Percentiles rank a stretch among this genome's conserved stretches.
Conservation (phyloP, 305 asterid species). For the Lippia alba region DNA sequence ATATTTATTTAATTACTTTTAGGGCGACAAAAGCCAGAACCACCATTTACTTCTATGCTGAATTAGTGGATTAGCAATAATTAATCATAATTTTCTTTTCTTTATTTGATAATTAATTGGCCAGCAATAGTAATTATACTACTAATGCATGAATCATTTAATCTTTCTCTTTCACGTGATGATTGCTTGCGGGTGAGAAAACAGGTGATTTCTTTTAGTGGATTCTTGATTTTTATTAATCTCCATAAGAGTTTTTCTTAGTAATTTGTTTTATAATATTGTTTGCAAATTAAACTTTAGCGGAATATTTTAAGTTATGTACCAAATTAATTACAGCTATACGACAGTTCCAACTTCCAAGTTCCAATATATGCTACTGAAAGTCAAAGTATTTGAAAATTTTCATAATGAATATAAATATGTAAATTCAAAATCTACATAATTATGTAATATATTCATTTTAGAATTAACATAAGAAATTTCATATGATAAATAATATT, state of each 20-base stretch:
- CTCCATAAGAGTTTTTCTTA: neutral
- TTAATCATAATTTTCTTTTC: neutral
- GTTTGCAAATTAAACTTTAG: neutral
- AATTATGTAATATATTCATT: too few species aligned
- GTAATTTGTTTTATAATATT: neutral
- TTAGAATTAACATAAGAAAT: too few species aligned
- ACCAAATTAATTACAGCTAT: neutral
- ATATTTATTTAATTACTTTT: constrained; percentile 4
- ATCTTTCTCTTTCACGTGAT: constrained; percentile 14
- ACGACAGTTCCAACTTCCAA: constrained; percentile 39
- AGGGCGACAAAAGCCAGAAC: constrained; percentile 25
- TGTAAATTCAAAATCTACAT: too few species aligned
- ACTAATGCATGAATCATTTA: neutral
- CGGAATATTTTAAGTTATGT: neutral
- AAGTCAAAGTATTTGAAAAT: constrained; percentile 12
- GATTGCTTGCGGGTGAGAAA: constrained; percentile 25
- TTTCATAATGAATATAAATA: too few species aligned
- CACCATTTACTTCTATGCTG: constrained; percentile 12
- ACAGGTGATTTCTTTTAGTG: neutral
- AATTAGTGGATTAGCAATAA: constrained; percentile 19
- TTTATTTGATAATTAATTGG: neutral
- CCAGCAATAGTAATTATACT: neutral
- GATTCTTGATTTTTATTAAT: neutral
- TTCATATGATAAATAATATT: too few species aligned
- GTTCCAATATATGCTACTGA: constrained; percentile 34